Base-by-base conservation (phyloP, 1,284 basidiomycete species). In the Ganoderma boninense region DNA sequence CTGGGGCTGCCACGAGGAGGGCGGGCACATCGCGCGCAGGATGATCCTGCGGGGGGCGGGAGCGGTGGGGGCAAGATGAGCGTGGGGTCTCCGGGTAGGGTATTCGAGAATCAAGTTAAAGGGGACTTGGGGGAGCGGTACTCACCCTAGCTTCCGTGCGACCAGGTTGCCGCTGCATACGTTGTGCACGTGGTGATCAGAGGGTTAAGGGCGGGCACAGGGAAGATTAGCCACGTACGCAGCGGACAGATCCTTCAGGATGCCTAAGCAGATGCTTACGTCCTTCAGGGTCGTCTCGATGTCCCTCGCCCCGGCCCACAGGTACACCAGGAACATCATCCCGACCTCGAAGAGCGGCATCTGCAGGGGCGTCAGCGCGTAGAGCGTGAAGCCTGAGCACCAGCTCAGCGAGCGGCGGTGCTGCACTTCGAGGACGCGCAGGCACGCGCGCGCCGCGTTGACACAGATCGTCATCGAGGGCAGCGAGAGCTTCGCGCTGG, bases 381-480 rank as follows among this genome's bases (percentile, higher is more conserved):
- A n/a, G 32, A 62, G 40, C 2, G 65, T 57, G 6, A 38, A 3
- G 6, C 66, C 69, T 26, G 23, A 52, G 2, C 13, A 29, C 52
- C n/a, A 32, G 5, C 32, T n/a, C 35, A 40, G 11, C 10, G 80
- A 74, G 42, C 86, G 81, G 67, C 79, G 81, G 67, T 82, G 80
- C 68, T 86, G 84, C 5, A 86, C 82, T 73, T 95, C 90, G 26
- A 92, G 83, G 42, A 96, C 87, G 76, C 93, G 93, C 56, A 87
- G 89, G 69, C 91, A 93, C 4, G 91, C 90, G 23, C 94, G 84
- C 0, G 95, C 92, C 1, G 95, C 95, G 71, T 94, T 95, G 16
- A 91, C 92, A 79, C 95, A 96, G 63, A 96, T 95, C 0, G 94
- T 91, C 18, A 95, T 84, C 0, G 93, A 94, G 0, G 95, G 92